Base-by-base conservation (phyloP, 352 stramenopile genomes). In the Halophytophthora batemanensis region DNA sequence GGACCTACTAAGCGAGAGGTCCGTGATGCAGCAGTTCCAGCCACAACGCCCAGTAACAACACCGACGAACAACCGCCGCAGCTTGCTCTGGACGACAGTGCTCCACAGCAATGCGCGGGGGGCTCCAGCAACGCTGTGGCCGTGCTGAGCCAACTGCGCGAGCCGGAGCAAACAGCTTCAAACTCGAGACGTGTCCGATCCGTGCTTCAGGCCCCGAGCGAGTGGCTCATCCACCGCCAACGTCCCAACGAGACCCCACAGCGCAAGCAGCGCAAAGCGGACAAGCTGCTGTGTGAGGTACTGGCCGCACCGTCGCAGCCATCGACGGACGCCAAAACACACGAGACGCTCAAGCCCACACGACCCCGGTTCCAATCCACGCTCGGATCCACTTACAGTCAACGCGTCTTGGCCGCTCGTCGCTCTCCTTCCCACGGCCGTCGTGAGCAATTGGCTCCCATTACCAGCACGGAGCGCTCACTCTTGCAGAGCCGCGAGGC, bases 161-260 rank as follows among this genome's bases (percentile, higher is more conserved):
- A 50, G 31, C 28, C 39, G 3, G 47, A 64, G 41, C 22, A 53
- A 45, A 28, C 15, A 21, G 51, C 46, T 18, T 36, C 50, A 31
- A 19, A 33, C 12, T 34, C 33, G 3, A 12, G 43, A 2, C 34
- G 37, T 14, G 66, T 57, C 18, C 63, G 50, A 10, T 22, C 46
- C 12, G 50, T 59, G 11, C 43, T 86, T 14, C 51, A 50, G 3
- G 61, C 64, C 1, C 77, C 77, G 12, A 65, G 66, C 13, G 70
- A 88, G 33, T 88, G 77, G 77, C 55, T 88, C 19, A 77, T 88
- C 45, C 74, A 85, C 42, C 72, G 74, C 15, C 61, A 75, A 41
- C 77, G 70, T 13, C 23, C 51, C 11, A 80, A 79, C 22, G 53
- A 57, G 34, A 77, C 59, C 7, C 59, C 65, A 12, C 61, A 66